Evolutionary conservation across 441 rosid species (phyloP), one percentile per base, ranked within the genome.

Genomic region (Adansonia rubrostipa): DNA sequence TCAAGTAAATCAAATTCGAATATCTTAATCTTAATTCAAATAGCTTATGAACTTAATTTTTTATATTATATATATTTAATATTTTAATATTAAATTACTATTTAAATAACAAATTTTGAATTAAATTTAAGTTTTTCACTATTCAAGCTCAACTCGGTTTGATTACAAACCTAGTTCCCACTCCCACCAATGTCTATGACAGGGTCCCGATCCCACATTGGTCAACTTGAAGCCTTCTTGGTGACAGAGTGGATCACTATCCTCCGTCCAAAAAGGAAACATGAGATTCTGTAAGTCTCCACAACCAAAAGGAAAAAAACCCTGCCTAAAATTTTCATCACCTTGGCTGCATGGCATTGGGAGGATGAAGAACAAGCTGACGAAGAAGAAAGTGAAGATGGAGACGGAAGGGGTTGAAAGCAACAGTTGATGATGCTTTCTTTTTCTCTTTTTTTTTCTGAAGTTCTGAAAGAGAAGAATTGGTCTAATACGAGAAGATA

Each of bases 221-320:
- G 10, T 61, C 58, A 74, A 3, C 5, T 0, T 1, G 22, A 61
- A 74, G 6, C 45, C 48, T 1, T 13, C 9, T 3, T 14, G 9
- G 1, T 2, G n/a, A 63, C 77, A 74, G 4, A 22, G 0, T 47
- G 28, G 5, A 48, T 47, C 70, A 5, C 47, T 6, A 22, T 6
- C 45, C 2, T 47, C 33, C 3, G 0, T 63, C 70, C 70, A 74
- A 33, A 62, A 74, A 5, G 77, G 77, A 48, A 11, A 74, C 44
- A 0, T 0, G 9, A 74, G 70, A 28, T 5, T 9, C 13, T 9
- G 0, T 19, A 61, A 0, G 5, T 1, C 0, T 15, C 70, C 70
- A 22, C 78, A 75, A 1, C 9, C 2, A 19, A 75, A 62, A n/a
- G 3, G 3, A 0, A 0, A 0, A 15, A 28, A 14, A 50, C 78